Base-by-base conservation (phyloP, 805 yeast genomes). In the Wickerhamomyces rabaulensis region DNA sequence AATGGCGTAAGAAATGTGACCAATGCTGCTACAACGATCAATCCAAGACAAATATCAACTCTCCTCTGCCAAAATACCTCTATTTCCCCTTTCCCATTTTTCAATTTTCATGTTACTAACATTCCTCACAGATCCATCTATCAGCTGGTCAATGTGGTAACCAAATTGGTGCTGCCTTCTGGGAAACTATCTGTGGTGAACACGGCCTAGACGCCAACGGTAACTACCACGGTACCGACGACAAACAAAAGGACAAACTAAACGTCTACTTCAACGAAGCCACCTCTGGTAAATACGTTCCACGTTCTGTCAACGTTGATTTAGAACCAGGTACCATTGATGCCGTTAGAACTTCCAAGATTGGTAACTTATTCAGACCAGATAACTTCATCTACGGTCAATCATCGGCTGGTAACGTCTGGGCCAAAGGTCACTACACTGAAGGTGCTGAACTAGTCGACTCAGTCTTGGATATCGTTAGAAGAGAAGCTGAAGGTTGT, bases 111-210 rank as follows among this genome's bases (percentile, higher is more conserved):
- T 19, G 8, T 36, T 36, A 36, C 39, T 36, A 36, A 36, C 39
- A 19, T 36, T 20, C 23, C 39, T 10, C 10, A 4, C 20, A 84
- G 94, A 88, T 91, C 69, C 97, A 91, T 71, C 79, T 91, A 69
- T 91, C 97, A 49, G 85, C 96, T 48, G 98, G 98, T 70, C 98
- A 91, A 76, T 90, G 97, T 81, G 97, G 97, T 82, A 91, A 91
- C 80, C 98, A 91, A 74, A 89, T 91, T 58, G 95, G 95, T 73
- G 91, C 95, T 55, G 95, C 95, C 50, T 87, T 87, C 64, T 87
- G 95, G 95, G 91, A 87, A 71, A 87, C 92, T 40, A 87, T 87
- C 59, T 87, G 94, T 73, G 87, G 87, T 50, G 95, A 87, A 66
- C 95, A 87, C 60, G 94, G 92, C 42, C 74, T 87, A 58, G 92